Evolutionary conservation across 192 early-diverging fungal species (phyloP), one percentile per base, ranked within the genome.

Genomic region (Rhizophlyctis rosea): DNA sequence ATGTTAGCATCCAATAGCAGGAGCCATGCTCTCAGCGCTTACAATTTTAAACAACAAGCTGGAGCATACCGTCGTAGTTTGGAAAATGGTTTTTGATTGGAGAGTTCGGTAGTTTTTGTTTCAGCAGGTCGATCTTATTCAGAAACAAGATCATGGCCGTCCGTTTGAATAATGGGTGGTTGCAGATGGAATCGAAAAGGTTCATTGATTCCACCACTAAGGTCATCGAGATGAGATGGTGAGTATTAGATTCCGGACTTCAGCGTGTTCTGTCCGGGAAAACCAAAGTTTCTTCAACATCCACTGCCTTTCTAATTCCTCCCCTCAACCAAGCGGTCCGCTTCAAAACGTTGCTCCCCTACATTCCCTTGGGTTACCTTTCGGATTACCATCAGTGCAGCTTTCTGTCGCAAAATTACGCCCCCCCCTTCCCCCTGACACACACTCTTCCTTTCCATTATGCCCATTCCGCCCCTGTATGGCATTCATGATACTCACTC

Each of bases 51-150:
- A n/a, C n/a, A n/a, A n/a, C n/a, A n/a, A n/a, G n/a, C n/a, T n/a
- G n/a, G n/a, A n/a, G n/a, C n/a, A n/a, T n/a, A n/a, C 80, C 81
- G 61, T 70, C 62, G 54, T 65, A 83, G 25, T 74, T 47, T 5
- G 76, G 71, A 59, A 83, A 83, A 54, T 77, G 73, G 24, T 76
- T 64, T 32, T 70, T 56, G 33, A 83, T 64, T 2, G 51, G 56
- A 21, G 59, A 51, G 21, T 50, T 71, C 44, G 70, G 51, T 24
- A 83, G 51, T 61, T 80, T 83, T 47, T 67, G 64, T 29, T 69
- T 65, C 39, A 83, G 71, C 32, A 83, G 54, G 60, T 83, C 81
- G 27, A 83, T 78, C 60, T 83, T 83, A 69, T 82, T 83, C 55
- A 83, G 63, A 47, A 83, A 79, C n/a, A 83, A 64, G 31, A 83